Evolutionary conservation across 345 rosid genomes (phyloP), one percentile per base, ranked within the genome.

Genomic region (Theobroma cacao): DNA sequence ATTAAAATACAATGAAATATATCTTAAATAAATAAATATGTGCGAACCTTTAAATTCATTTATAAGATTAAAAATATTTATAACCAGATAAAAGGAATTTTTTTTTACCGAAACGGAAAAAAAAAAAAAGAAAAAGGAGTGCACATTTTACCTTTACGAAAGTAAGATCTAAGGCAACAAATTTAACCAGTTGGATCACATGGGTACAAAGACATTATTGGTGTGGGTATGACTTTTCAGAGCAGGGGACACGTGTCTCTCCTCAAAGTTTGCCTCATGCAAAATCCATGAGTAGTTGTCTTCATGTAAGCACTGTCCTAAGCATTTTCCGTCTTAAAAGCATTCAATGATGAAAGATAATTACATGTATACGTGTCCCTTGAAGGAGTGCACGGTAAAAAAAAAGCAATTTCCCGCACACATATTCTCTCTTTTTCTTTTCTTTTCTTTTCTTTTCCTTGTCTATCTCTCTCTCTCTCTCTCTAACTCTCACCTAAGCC

Each of bases 331-430:
- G 81, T 33, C 79, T 70, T 72, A 75, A 74, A 65, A 47, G 67
- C 84, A 61, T 79, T 80, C 72, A 52, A 20, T 82, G 83, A 80
- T 81, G 80, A 38, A 45, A 81, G 77, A 82, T 78, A 58, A 81
- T 85, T 73, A 60, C 86, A 78, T 78, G 84, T 56, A 79, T 80
- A 87, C 87, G 90, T 90, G 94, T 86, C 94, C 75, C 63, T 31
- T 73, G 7, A 26, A 34, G 9, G 73, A 48, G 34, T 81, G 55
- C 82, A 66, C 72, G 45, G 74, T 76, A 31, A 65, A 13, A 58
- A 70, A 53, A 66, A 4, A 13, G 2, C 59, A 76, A 43, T 70
- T 79, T 74, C 78, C 22, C 80, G 13, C 77, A 75, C 11, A 2
- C 20, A 8, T 38, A 0, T 31, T 20, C 30, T 47, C 2, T 53